Percentiles rank a stretch among this genome's conserved stretches.
These are phyloP conservation scores for Tolypocladium pustulatum DNA, from an alignment of 2,329 filamentous ascomycete genomes.

Conservation along the genomic window DNA sequence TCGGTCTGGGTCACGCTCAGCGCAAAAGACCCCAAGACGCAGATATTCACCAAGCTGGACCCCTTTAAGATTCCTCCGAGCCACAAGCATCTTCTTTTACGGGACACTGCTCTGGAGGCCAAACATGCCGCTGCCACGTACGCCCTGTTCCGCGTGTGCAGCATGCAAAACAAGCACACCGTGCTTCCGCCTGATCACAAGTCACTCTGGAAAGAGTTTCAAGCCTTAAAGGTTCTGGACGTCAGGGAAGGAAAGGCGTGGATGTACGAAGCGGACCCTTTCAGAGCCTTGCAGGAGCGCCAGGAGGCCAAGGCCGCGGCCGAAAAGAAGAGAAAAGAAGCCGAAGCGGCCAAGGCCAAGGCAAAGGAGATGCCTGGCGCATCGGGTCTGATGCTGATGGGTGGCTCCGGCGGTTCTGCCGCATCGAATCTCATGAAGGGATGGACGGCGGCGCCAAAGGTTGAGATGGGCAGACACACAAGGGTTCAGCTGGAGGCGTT, in stretches of 20 bases:
- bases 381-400: slow-evolving; percentile 43
- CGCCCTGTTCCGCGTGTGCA: slow-evolving; percentile 81
- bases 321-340: slow-evolving; percentile 71
- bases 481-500: slow-evolving; percentile 70
- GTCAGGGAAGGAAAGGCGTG: slow-evolving; percentile 66
- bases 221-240: slow-evolving; percentile 70
- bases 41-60: slow-evolving; percentile 62
- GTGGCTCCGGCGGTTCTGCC: slow-evolving; percentile 24
- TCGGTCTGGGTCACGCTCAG: slow-evolving; percentile 74
- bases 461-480: slow-evolving; percentile 83
- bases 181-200: slow-evolving; percentile 86
- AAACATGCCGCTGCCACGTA: slow-evolving; percentile 90
- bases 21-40: slow-evolving; percentile 69
- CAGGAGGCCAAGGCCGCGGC: slow-evolving; percentile 66
- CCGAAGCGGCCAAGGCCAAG: slow-evolving; percentile 57
- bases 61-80: slow-evolving; percentile 71
- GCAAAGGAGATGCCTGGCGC: slow-evolving; percentile 52
- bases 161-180: slow-evolving; percentile 92
- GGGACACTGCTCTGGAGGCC: slow-evolving; percentile 77
- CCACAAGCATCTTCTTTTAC: slow-evolving; percentile 64
- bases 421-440: slow-evolving; percentile 48
- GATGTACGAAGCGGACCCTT: slow-evolving; percentile 95
- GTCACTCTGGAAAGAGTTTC: slow-evolving; percentile 86
- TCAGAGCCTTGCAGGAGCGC: slow-evolving; percentile 66
- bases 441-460: slow-evolving; percentile 78